Evolutionary conservation across 2,329 filamentous ascomycete species (phyloP).

Genomic region (Kalmusia sp.): DNA sequence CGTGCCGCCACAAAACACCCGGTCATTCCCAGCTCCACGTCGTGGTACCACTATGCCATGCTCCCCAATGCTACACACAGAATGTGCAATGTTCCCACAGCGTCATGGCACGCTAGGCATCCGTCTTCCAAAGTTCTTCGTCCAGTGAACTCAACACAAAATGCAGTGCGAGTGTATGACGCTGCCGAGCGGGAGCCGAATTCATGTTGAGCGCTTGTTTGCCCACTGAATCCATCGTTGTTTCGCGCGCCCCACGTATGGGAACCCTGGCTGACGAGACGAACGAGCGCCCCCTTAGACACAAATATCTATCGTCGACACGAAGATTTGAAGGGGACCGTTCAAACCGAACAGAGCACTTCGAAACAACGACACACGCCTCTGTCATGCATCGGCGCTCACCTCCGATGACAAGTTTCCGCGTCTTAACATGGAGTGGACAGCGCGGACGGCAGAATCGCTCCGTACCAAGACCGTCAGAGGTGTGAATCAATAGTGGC

Average conservation of each 20-base stretch:
- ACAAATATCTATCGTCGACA: not conserved
- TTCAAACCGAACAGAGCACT: not conserved
- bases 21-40: not conserved
- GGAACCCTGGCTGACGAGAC: not conserved
- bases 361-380: not conserved
- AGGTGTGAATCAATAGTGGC: not conserved
- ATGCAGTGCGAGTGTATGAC: not conserved
- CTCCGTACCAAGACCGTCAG: not conserved
- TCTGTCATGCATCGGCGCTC: not conserved
- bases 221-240: slow-evolving; percentile 4
- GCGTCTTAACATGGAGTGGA: no score
- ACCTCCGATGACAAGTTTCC: not conserved
- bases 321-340: not conserved
- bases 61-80: not conserved
- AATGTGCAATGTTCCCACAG: not conserved
- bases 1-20: not conserved
- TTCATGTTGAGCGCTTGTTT: not conserved
- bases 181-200: not conserved
- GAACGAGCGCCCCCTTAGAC: not conserved
- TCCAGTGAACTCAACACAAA: not conserved
- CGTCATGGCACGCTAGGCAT: not conserved
- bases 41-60: not conserved
- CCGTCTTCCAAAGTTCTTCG: not conserved
- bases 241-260: not conserved
- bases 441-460: not conserved